Percentiles rank a stretch among this genome's conserved stretches.
Evolutionary conservation across 73 alveolate genomes (phyloP).

Genomic region (Stentor coeruleus): DNA sequence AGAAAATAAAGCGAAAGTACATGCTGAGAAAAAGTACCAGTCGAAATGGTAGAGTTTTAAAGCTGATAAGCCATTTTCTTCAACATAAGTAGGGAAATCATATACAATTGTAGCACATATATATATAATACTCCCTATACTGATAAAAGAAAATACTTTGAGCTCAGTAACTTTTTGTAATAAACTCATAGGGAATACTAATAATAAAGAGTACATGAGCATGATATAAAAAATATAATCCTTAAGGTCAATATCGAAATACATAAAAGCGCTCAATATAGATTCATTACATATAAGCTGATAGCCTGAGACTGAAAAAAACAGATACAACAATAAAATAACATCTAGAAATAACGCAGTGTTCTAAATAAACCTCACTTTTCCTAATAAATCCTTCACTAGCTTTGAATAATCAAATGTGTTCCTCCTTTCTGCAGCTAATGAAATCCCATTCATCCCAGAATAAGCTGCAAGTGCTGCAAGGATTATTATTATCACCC

Average conservation of each 20-base stretch:
- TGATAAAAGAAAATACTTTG: background rate
- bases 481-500: background rate
- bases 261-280: background rate
- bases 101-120: background rate
- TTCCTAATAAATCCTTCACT: conserved; percentile 13
- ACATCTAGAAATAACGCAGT: conserved; percentile 1
- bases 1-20: conserved; percentile 7
- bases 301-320: background rate
- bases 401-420: background rate
- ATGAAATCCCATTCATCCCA: conserved; percentile 14
- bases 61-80: background rate
- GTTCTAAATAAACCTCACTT: background rate
- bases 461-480: background rate
- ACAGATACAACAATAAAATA: background rate
- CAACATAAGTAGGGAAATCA: conserved; percentile 5
- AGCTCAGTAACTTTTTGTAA: background rate
- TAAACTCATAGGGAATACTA: conserved; percentile 11
- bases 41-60: background rate
- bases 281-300: conserved; percentile 12
- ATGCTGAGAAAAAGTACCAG: conserved; percentile 3
- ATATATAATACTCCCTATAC: conserved; percentile 17
- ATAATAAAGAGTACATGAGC: background rate
- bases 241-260: background rate
- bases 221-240: conserved; percentile 3
- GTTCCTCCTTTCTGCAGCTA: conserved; percentile 4